Conservation (phyloP, 768 basidiomycete species). For the Gymnopilus dilepis region DNA sequence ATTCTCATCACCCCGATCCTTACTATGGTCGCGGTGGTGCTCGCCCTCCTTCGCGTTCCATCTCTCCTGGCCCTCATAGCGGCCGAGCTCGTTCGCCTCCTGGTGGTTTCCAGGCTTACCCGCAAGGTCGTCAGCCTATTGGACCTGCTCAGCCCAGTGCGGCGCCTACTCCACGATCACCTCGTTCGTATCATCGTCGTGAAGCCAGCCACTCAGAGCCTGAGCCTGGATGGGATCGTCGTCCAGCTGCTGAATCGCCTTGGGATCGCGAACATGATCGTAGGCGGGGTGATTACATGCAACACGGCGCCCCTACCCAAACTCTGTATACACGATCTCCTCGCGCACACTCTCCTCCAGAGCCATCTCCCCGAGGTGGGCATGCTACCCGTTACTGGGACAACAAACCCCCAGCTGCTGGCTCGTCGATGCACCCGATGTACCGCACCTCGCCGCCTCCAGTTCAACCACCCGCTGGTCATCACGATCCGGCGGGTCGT, state of each 20-base stretch:
- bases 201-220: conserved; percentile 57
- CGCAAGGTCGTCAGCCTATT: conserved; percentile 50
- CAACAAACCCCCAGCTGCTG: conserved; percentile 51
- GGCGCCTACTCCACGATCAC: conserved; percentile 60
- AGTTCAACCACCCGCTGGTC: conserved; percentile 33
- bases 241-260: conserved; percentile 49
- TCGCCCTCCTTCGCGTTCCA: conserved; percentile 61
- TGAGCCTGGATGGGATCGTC: conserved; percentile 67
- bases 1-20: conserved; percentile 57
- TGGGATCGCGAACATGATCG: conserved; percentile 56
- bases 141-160: conserved; percentile 56
- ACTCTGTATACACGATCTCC: conserved; percentile 50
- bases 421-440: conserved; percentile 33
- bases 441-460: conserved; percentile 39
- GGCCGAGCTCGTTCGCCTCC: conserved; percentile 62
- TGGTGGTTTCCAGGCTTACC: conserved; percentile 52
- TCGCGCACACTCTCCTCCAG: conserved; percentile 54
- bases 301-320: conserved; percentile 35
- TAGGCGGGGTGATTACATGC: conserved; percentile 47
- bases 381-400: conserved; percentile 66
- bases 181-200: conserved; percentile 57
- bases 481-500: conserved; percentile 49
- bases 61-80: conserved; percentile 61
- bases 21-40: conserved; percentile 56
- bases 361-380: conserved; percentile 62